These are phyloP conservation scores for Alternaria triticimaculans DNA, from an alignment of 2,329 filamentous ascomycete genomes.

Conservation along the genomic window DNA sequence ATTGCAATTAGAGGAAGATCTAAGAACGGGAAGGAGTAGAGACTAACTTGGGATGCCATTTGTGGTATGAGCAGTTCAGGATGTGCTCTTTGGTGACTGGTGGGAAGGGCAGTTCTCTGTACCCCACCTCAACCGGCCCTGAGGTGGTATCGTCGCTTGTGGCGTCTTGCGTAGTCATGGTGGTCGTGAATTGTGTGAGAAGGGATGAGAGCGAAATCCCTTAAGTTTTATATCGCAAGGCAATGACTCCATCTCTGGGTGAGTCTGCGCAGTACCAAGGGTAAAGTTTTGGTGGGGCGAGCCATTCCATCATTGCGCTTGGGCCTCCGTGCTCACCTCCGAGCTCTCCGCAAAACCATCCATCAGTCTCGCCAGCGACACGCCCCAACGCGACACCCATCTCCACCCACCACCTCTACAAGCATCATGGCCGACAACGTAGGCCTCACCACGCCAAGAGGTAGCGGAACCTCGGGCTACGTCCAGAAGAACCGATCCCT, in stretches of 20 bases:
- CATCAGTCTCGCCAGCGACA: background rate
- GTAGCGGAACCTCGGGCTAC: constrained; percentile 95
- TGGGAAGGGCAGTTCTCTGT: constrained; percentile 70
- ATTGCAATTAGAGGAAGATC: background rate
- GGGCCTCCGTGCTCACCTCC: constrained; percentile 29
- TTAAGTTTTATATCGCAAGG: background rate
- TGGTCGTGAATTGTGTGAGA: constrained; percentile 9
- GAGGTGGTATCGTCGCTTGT: background rate
- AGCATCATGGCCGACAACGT: constrained; percentile 90
- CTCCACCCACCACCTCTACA: background rate
- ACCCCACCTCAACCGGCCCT: constrained; percentile 14
- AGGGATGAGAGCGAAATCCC: background rate
- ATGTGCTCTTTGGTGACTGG: constrained; percentile 87
- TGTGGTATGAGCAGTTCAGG: constrained; percentile 90
- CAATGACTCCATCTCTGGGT: constrained; percentile 33
- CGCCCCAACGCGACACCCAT: background rate
- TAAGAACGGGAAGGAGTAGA: background rate
- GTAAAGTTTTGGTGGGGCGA: constrained; percentile 41
- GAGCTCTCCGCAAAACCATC: constrained; percentile 25
- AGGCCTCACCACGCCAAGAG: constrained; percentile 90
- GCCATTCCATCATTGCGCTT: constrained; percentile 15
- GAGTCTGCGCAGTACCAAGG: constrained; percentile 26
- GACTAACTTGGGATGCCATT: constrained; percentile 78
- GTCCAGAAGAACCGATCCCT: constrained; percentile 95
- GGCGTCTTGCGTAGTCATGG: constrained; percentile 27